Evolutionary conservation across 768 basidiomycete species (phyloP).

Genomic region (Boletales sp.): DNA sequence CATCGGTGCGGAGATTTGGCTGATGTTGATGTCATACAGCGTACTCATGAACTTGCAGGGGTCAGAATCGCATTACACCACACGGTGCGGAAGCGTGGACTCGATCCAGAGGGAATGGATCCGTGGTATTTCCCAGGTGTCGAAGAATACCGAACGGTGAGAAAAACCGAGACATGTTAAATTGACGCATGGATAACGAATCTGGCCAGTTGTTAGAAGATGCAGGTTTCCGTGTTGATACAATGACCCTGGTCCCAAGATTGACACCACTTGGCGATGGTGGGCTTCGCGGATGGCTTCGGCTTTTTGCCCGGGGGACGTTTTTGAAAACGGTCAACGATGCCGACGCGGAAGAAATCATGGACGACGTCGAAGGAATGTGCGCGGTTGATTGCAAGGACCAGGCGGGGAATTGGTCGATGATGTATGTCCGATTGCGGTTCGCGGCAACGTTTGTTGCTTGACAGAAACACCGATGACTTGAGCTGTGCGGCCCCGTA

Average conservation of each 20-base stretch:
- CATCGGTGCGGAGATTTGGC: constrained; percentile 41
- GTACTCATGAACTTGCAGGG: constrained; percentile 38
- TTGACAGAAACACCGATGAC: constrained; percentile 13
- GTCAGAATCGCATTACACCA: constrained; percentile 55
- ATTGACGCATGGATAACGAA: constrained; percentile 3
- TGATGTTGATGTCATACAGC: constrained; percentile 8
- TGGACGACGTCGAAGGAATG: constrained; percentile 58
- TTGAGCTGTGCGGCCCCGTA: constrained; percentile 3
- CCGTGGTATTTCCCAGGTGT: constrained; percentile 85
- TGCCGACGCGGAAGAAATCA: constrained; percentile 53
- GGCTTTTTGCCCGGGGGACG: constrained; percentile 58
- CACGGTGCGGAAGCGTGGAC: constrained; percentile 48
- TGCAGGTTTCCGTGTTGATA: constrained; percentile 54
- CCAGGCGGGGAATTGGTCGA: constrained; percentile 55
- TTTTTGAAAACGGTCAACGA: constrained; percentile 55
- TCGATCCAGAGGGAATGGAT: constrained; percentile 58
- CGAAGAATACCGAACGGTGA: constrained; percentile 59
- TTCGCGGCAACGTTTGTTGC: constrained; percentile 48
- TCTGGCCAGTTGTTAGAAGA: constrained; percentile 47
- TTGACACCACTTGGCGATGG: constrained; percentile 50
- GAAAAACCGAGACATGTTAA: constrained; percentile 5
- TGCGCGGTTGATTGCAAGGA: constrained; percentile 56
- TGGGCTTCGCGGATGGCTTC: constrained; percentile 59
- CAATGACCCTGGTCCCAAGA: constrained; percentile 54
- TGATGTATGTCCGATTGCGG: constrained; percentile 72